These are phyloP conservation scores for Scytalidium sp. DNA, from an alignment of 2,329 filamentous ascomycete genomes.

Conservation along the genomic window DNA sequence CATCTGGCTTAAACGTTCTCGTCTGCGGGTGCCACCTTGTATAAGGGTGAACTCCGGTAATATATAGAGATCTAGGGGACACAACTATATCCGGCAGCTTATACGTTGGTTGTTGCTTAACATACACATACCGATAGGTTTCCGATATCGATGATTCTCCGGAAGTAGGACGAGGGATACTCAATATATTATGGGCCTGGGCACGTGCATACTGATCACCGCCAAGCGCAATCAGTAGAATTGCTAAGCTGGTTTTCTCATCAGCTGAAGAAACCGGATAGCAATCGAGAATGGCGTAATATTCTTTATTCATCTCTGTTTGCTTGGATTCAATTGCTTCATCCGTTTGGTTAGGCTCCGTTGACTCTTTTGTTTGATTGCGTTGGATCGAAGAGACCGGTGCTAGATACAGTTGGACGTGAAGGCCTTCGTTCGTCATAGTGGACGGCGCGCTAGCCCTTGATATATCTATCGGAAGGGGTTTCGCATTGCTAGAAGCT, in stretches of 20 bases:
- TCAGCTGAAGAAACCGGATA: not conserved
- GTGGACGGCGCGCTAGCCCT: conserved; percentile 3
- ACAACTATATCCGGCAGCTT: not conserved
- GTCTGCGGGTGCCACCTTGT: not conserved
- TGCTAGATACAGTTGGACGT: conserved; percentile 1
- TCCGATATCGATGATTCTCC: not conserved
- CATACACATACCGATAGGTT: not conserved
- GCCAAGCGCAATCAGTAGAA: not conserved
- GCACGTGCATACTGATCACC: not conserved
- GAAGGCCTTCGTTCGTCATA: conserved; percentile 6
- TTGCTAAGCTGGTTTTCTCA: not conserved
- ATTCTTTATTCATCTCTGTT: not conserved
- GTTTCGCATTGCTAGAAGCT: conserved; percentile 1
- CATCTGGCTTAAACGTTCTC: not conserved
- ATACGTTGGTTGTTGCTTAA: not conserved
- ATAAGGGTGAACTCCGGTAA: not conserved
- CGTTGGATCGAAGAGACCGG: not conserved
- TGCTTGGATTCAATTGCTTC: no score
- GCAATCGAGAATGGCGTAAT: not conserved
- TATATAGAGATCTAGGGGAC: not conserved
- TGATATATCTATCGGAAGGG: conserved; percentile 1
- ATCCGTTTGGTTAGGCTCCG: not conserved
- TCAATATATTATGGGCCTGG: not conserved
- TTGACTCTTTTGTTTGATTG: not conserved
- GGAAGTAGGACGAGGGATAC: not conserved